phyloP scores from a whole-genome alignment of 345 rosid species.

The Conringia planisiliqua region DNA sequence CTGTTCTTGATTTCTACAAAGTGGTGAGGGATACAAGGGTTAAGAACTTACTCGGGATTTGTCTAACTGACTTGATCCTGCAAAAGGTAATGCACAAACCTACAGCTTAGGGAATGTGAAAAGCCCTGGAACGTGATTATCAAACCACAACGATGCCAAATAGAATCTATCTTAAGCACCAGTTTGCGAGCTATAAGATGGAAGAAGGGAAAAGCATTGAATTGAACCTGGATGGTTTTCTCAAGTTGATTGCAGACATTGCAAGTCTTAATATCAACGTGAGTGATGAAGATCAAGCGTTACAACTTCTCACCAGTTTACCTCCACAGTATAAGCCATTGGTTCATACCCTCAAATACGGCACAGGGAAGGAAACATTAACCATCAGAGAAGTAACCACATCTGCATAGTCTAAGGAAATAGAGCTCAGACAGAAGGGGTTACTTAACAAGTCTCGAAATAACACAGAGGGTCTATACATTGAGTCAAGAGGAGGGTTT shows the following conservation, averaged over 20 bases:
- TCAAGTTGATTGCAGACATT: neutral
- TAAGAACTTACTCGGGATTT: neutral
- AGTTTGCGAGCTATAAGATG: neutral
- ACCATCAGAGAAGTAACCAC: neutral
- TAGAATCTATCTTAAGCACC: too few relatives aligned
- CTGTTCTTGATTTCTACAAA: too few relatives aligned
- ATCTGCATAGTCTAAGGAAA: neutral
- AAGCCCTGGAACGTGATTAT: neutral
- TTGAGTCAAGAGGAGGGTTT: neutral
- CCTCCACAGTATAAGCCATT: neutral
- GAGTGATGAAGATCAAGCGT: neutral
- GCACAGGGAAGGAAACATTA: neutral
- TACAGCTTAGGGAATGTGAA: neutral
- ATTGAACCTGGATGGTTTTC: neutral
- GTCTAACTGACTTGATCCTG: neutral
- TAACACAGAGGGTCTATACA: neutral
- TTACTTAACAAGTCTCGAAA: too few relatives aligned
- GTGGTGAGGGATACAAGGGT: neutral
- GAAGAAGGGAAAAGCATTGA: neutral
- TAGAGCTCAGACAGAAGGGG: too few relatives aligned
- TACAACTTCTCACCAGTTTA: neutral
- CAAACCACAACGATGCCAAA: neutral
- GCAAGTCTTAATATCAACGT: neutral
- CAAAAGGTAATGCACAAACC: neutral
- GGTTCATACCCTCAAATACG: neutral